Base-by-base conservation (phyloP, 1,284 basidiomycete genomes). In the Coniophora puteana region DNA sequence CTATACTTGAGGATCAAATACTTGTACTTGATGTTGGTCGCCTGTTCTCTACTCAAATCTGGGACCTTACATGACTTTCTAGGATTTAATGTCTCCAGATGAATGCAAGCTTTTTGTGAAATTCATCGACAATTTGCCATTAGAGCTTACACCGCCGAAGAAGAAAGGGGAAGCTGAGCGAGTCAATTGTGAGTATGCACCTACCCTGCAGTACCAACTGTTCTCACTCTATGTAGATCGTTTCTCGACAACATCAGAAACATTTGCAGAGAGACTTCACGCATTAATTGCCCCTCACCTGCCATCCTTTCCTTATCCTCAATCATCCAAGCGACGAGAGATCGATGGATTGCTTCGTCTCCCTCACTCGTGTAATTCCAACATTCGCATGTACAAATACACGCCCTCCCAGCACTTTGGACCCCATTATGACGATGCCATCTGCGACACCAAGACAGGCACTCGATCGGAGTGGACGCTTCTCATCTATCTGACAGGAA, bases 381-480 rank as follows among this genome's bases (percentile, higher is more conserved):
- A 85, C 52, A 85, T 86, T 34, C 67, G 83, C 21, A 56, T 83
- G 44, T 89, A 87, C 60, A 83, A 83, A 52, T 87, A 85, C 51
- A 69, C 69, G 1, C 65, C 76, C 5, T 68, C 66, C 0, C 82
- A 87, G 52, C 71, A 83, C 57, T 87, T 89, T 59, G 80, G 82
- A 20, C 74, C 78, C 12, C 86, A 89, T 57, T 89, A 88, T 51
- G 86, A 89, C 51, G 86, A 88, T 51, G 76, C 77, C 14, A 75
- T 83, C 22, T 66, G 66, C 12, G 80, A 83, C 51, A 43, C 68
- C 3, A 51, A 66, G 40, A 80, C 77, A 8, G 79, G 79, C 4
- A 65, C 71, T 7, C 72, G 74, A 52, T 81, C 82, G 36, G 82
- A 86, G 57, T 92, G 89, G 89, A 93, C 89, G 0, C 59, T 93